Base-by-base conservation (phyloP, 768 basidiomycete genomes). In the Hypholoma fasciculare region DNA sequence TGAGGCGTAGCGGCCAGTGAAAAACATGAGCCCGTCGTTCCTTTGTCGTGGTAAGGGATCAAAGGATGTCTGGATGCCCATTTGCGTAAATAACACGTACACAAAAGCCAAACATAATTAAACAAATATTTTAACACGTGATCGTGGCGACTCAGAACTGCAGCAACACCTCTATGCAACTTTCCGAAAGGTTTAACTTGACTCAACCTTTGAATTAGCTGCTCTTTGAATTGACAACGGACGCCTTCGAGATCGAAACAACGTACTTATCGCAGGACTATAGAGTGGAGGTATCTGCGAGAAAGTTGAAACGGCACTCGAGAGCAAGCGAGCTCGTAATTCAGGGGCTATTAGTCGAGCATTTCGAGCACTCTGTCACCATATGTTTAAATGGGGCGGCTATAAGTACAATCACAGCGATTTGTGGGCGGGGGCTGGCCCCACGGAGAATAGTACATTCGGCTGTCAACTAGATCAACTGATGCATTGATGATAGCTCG, bases 1-100 rank as follows among this genome's bases (percentile, higher is more conserved):
- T 66, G 78, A 79, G 78, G 82, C 81, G 81, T 74, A 79, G 65
- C 17, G 17, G 44, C 44, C 44, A 19, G 17, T 17, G 44, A 46
- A 19, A 23, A 19, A 17, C 17, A 19, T 11, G 7, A 46, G 44
- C 44, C 30, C 30, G 30, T 34, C 30, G 30, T 34, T 34, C 30
- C 30, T 34, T 46, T 17, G 44, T 46, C 19, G 44, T 46, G 44
- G 44, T 46, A 23, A 17, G 23, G 23, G 44, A n/a, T 11, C 20
- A 17, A 46, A 23, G 44, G 23, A 46, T 7, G 9, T 13, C 16
- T 13, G 23, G 13, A 43, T 19, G 7, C 13, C 8, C 7, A 19
- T 16, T 43, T 16, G 7, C 4, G 8, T 46, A 56, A 62, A 65
- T 34, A 67, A 73, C 71, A 58, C 70, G 71, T 70, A 67, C 63